Conservation (phyloP, 176 grass and related monocot species). For the Musa beccarii region DNA sequence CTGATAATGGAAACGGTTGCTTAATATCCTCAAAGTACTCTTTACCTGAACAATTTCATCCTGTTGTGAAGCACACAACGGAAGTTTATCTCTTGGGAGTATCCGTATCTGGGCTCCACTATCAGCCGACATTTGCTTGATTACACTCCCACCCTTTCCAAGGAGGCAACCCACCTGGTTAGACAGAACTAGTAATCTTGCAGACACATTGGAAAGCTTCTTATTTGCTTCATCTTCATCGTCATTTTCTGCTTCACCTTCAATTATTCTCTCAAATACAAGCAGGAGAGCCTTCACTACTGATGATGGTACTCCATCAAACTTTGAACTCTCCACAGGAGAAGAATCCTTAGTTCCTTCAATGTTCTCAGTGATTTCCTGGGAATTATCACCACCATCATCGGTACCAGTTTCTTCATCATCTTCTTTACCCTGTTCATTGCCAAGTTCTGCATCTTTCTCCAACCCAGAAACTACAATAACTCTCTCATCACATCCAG, state of each 20-base stretch:
- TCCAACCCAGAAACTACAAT: slow-evolving; percentile 40
- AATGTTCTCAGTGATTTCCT: slow-evolving; percentile 25
- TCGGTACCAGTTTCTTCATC: slow-evolving; percentile 11
- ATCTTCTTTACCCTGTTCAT: slow-evolving; percentile 21
- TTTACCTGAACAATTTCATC: slow-evolving; percentile 83
- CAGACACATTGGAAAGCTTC: slow-evolving; percentile 37
- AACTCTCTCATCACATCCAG: slow-evolving; percentile 71
- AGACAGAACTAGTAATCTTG: slow-evolving; percentile 68
- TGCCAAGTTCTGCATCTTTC: slow-evolving; percentile 35
- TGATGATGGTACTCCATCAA: slow-evolving; percentile 38
- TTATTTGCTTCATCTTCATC: slow-evolving; percentile 23
- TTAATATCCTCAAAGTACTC: slow-evolving; percentile 6
- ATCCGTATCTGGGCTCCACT: slow-evolving; percentile 68
- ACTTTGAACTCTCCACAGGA: slow-evolving; percentile 22
- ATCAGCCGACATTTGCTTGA: slow-evolving; percentile 77
- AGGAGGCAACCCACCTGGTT: slow-evolving; percentile 81
- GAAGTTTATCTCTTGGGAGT: slow-evolving; percentile 66
- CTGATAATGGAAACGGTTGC: background rate
- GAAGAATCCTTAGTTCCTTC: slow-evolving; percentile 23
- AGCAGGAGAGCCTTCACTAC: slow-evolving; percentile 46
- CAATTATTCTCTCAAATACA: slow-evolving; percentile 79
- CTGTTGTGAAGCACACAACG: slow-evolving; percentile 47
- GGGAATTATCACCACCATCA: slow-evolving; percentile 14
- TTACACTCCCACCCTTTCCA: slow-evolving; percentile 61
- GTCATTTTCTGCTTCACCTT: slow-evolving; percentile 37